These are phyloP conservation scores for Physcomitrium patens DNA, from an alignment of 225 moss, liverwort and hornwort genomes.

Conservation along the genomic window DNA sequence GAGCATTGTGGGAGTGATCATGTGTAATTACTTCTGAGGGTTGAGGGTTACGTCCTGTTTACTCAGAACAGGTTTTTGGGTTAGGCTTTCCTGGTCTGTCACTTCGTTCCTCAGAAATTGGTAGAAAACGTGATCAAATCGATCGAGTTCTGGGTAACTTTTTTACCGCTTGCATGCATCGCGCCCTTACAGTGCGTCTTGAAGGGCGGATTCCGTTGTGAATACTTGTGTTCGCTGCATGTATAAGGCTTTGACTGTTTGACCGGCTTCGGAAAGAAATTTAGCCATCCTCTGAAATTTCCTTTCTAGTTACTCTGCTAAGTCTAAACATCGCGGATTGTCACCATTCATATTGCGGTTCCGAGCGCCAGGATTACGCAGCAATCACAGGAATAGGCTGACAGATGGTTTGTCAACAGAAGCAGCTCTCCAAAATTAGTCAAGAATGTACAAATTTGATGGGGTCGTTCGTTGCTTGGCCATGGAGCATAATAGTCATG, in stretches of 20 bases:
- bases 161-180: background rate
- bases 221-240: background rate
- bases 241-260: background rate
- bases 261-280: background rate
- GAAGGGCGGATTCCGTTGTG: background rate
- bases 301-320: background rate
- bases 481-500: conserved; percentile 34
- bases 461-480: conserved; percentile 22
- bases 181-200: background rate
- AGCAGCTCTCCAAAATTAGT: conserved; percentile 21
- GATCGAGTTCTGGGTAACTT: background rate
- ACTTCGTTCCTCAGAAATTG: background rate
- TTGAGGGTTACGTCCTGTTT: background rate
- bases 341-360: conserved; percentile 35
- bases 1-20: background rate
- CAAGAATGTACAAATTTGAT: conserved; percentile 2
- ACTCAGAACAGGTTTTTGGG: background rate
- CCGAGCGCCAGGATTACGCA: conserved; percentile 18
- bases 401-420: conserved; percentile 8
- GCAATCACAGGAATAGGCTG: conserved; percentile 1
- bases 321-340: conserved; percentile 7
- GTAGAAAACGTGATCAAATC: background rate
- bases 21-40: conserved; percentile 11
- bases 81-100: background rate
- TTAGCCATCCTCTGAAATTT: background rate